Conservation (phyloP, 2,329 filamentous ascomycete genomes). For the Trichoderma sp. region DNA sequence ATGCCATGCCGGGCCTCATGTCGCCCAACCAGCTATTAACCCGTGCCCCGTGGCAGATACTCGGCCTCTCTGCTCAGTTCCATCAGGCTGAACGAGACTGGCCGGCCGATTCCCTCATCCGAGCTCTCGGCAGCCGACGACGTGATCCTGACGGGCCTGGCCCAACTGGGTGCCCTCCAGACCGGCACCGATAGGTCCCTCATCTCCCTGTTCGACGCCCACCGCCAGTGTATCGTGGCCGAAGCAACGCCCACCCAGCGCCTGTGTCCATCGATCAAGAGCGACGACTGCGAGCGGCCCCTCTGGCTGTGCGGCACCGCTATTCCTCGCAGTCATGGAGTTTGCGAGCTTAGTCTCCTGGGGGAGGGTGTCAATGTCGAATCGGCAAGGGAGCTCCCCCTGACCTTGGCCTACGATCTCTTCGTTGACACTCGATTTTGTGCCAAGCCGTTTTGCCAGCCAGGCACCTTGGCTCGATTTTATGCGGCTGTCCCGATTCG, state of each 20-base stretch:
- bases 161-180: slow-evolving; percentile 52
- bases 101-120: slow-evolving; percentile 33
- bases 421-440: slow-evolving; percentile 38
- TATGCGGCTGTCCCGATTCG: slow-evolving; percentile 50
- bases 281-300: slow-evolving; percentile 25
- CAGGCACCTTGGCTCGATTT: slow-evolving; percentile 38
- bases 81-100: slow-evolving; percentile 35
- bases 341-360: slow-evolving; percentile 36
- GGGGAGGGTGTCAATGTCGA: slow-evolving; percentile 4
- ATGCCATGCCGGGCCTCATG: neutral
- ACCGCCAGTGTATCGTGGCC: slow-evolving; percentile 54
- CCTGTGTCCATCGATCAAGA: slow-evolving; percentile 36
- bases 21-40: neutral
- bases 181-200: slow-evolving; percentile 49
- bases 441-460: slow-evolving; percentile 34
- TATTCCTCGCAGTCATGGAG: slow-evolving; percentile 38
- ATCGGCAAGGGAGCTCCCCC: slow-evolving; percentile 35
- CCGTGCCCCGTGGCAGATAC: slow-evolving; percentile 27
- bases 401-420: slow-evolving; percentile 44
- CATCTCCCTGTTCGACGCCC: slow-evolving; percentile 56
- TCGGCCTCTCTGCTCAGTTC: slow-evolving; percentile 27
- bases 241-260: slow-evolving; percentile 52
- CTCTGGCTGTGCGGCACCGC: slow-evolving; percentile 41
- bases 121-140: slow-evolving; percentile 41
- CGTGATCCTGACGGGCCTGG: slow-evolving; percentile 51